Evolutionary conservation across 176 grass and related monocot genomes (phyloP), one percentile per base, ranked within the genome.

Genomic region (Saccharum officinarum): DNA sequence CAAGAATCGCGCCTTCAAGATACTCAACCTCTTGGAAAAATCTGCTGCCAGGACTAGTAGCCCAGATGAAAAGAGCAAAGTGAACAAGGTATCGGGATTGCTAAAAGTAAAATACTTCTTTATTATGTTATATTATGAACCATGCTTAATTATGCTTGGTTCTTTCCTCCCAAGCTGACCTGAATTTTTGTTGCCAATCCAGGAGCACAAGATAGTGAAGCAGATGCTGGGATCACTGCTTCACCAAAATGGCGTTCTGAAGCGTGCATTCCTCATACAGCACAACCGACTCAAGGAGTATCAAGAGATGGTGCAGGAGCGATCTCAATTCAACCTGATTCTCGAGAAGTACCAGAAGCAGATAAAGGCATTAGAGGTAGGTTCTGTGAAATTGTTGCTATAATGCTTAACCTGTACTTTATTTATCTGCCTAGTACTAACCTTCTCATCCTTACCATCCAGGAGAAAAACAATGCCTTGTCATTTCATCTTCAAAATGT

Each of bases 201-300:
- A 93, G 88, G 92, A 93, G 25, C 79, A 93, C 28, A 83, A 75
- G 67, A 65, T 86, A 71, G 67, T 90, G 20, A 90, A 93, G 78
- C 82, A 88, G 74, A 87, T 90, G 82, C 47, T 90, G 0, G 92
- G 70, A 65, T 52, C n/a, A 15, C 75, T 93, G 30, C 88, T 93
- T 65, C 68, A 86, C 54, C 85, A 93, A 79, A 93, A 93, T 10
- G n/a, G 85, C 7, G n/a, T 93, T 72, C 74, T 90, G 68, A 93
- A 90, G 69, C 82, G 85, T 1, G 88, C 88, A 17, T 77, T 90
- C 34, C 85, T 82, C 47, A 80, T 83, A 46, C 92, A 93, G 73
- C 85, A 90, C 82, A 90, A 80, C 52, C 79, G 68, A 36, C 85
- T 90, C 41, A 88, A 83, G 52, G 88, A 93, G 1, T 88, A 83